Conservation (phyloP, 2,329 filamentous ascomycete species). For the Aspergillus fijiensis region DNA sequence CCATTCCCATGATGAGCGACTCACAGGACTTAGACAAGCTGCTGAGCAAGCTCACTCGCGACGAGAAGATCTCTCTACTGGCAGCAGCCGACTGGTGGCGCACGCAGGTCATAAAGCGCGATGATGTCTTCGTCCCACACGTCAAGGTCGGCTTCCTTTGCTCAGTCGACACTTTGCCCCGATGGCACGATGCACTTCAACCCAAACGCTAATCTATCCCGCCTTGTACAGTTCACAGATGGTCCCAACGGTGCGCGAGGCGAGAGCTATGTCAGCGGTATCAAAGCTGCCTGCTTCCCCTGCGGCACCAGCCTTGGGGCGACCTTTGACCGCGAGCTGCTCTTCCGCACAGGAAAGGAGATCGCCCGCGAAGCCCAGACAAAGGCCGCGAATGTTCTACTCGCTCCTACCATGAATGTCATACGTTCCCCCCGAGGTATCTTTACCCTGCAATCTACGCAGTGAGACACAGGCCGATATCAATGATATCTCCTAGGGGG, state of each 20-base stretch:
- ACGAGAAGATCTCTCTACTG: slow-evolving; percentile 6
- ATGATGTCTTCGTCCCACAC: slow-evolving; percentile 2
- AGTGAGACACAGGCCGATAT: too few relatives aligned
- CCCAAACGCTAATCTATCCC: too few relatives aligned
- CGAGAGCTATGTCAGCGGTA: too few relatives aligned
- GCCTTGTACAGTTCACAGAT: too few relatives aligned
- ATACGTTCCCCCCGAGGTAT: too few relatives aligned
- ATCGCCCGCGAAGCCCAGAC: background rate
- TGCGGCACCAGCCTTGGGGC: background rate
- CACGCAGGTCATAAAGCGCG: slow-evolving; percentile 5
- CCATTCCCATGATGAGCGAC: too few relatives aligned
- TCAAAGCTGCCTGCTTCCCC: background rate
- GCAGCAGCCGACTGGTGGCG: slow-evolving; percentile 7
- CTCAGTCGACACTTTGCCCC: too few relatives aligned
- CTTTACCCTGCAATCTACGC: too few relatives aligned
- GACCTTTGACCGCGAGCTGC: background rate
- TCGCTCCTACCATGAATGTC: slow-evolving; percentile 6
- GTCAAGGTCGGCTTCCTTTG: background rate
- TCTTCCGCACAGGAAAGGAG: background rate
- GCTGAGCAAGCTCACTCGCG: background rate
- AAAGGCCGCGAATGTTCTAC: background rate
- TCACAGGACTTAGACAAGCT: background rate
- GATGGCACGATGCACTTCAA: too few relatives aligned
- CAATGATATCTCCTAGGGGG: too few relatives aligned
- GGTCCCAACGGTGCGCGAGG: too few relatives aligned